Evolutionary conservation across 805 yeast genomes (phyloP).

Genomic region (Isabelozyma pseudorhagii): DNA sequence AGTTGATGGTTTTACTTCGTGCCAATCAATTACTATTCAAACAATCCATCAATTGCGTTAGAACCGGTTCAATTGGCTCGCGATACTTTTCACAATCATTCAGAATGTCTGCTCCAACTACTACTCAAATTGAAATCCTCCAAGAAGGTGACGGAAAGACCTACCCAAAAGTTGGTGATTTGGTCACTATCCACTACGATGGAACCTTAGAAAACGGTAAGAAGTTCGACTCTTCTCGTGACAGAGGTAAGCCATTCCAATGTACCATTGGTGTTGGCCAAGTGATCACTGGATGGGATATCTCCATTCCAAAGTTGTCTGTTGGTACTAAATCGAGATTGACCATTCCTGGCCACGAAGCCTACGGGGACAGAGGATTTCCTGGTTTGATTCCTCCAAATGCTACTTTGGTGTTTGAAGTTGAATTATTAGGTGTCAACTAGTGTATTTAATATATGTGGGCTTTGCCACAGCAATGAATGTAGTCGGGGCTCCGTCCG

Average conservation of each 20-base stretch:
- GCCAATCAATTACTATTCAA: not conserved
- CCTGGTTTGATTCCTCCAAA: constrained; percentile 97
- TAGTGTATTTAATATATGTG: constrained; percentile 13
- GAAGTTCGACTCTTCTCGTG: constrained; percentile 92
- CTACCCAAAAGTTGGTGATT: constrained; percentile 85
- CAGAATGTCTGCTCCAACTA: constrained; percentile 37
- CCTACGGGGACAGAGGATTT: constrained; percentile 92
- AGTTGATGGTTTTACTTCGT: not conserved
- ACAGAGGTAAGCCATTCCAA: constrained; percentile 94
- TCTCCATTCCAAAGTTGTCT: constrained; percentile 87
- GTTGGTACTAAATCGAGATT: constrained; percentile 91
- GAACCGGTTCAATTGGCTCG: not conserved
- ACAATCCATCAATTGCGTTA: not conserved
- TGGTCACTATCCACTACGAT: constrained; percentile 90
- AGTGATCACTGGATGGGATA: constrained; percentile 97
- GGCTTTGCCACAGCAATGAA: too few species aligned
- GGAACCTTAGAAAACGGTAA: constrained; percentile 95
- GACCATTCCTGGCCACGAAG: constrained; percentile 90
- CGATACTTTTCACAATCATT: not conserved
- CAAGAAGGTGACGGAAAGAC: constrained; percentile 78
- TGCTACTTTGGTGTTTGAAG: constrained; percentile 87
- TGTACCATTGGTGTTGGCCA: constrained; percentile 93
- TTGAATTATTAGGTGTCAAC: constrained; percentile 63
- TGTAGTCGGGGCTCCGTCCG: too few species aligned
- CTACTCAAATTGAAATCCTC: constrained; percentile 40